Percentiles rank a stretch among this genome's conserved stretches.
These are phyloP conservation scores for Lasiosphaeria ovina DNA, from an alignment of 495 filamentous ascomycete species.

Conservation along the genomic window DNA sequence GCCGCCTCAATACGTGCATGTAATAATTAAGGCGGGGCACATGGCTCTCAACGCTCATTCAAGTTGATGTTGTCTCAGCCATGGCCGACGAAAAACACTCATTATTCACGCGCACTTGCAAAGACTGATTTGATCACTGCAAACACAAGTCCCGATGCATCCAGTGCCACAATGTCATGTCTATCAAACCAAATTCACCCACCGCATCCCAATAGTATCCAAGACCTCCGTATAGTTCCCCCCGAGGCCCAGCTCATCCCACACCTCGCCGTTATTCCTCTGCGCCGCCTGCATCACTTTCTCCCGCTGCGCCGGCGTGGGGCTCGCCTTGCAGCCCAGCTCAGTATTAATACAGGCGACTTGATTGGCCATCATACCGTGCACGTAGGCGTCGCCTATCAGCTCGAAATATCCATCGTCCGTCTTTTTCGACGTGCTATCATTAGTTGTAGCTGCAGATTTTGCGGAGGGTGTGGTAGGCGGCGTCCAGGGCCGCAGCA, in stretches of 20 bases:
- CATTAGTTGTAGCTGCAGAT: neutral
- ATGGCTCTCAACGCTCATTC: too few relatives aligned
- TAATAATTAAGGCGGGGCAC: too few relatives aligned
- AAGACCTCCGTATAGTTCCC: neutral
- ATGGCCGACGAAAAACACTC: too few relatives aligned
- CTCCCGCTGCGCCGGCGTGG: constrained; percentile 1
- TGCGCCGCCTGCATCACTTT: neutral
- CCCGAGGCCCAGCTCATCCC: neutral
- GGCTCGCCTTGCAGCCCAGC: neutral
- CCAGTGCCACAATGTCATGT: too few relatives aligned
- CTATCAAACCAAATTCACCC: neutral
- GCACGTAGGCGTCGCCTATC: neutral
- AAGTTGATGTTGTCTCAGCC: too few relatives aligned
- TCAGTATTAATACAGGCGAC: neutral
- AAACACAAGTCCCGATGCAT: too few relatives aligned
- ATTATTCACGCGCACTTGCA: too few relatives aligned
- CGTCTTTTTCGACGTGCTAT: neutral
- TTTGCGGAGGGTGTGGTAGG: neutral
- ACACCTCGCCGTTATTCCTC: neutral
- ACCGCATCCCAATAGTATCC: neutral
- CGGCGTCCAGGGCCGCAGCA: neutral
- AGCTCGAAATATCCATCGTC: neutral
- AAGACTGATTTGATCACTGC: too few relatives aligned
- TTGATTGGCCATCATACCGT: neutral
- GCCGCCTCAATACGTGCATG: too few relatives aligned